Evolutionary conservation across 257 asterid species (phyloP).

Genomic region (Solanum appendiculatum): DNA sequence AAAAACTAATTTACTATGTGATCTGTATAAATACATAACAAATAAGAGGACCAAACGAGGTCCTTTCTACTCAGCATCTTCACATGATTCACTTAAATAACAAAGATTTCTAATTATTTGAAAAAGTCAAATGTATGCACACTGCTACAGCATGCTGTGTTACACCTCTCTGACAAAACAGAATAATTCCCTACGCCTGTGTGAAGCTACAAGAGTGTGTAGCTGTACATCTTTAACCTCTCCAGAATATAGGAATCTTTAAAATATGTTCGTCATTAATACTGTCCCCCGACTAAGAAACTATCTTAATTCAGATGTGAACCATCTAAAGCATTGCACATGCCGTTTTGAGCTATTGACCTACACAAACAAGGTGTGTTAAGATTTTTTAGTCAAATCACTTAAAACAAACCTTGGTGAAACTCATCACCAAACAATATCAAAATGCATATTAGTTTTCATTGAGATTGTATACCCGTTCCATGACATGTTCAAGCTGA

Average conservation of each 20-base stretch:
- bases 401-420: neutral
- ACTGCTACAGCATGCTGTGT: neutral
- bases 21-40: neutral
- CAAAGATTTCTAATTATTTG: neutral
- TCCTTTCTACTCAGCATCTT: neutral
- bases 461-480: constrained; percentile 44
- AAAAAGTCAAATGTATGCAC: neutral
- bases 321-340: neutral
- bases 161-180: neutral
- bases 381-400: neutral
- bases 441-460: neutral
- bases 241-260: neutral
- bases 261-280: neutral
- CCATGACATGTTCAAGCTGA: constrained; percentile 66
- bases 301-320: neutral
- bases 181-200: neutral
- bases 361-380: neutral
- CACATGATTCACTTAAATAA: neutral
- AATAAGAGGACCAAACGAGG: neutral
- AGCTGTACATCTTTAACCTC: neutral
- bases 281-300: neutral
- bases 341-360: neutral
- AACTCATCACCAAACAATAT: neutral
- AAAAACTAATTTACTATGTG: neutral
- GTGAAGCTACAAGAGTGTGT: neutral